Conservation (phyloP, 192 early-diverging fungal genomes). For the Gonapodya prolifera region DNA sequence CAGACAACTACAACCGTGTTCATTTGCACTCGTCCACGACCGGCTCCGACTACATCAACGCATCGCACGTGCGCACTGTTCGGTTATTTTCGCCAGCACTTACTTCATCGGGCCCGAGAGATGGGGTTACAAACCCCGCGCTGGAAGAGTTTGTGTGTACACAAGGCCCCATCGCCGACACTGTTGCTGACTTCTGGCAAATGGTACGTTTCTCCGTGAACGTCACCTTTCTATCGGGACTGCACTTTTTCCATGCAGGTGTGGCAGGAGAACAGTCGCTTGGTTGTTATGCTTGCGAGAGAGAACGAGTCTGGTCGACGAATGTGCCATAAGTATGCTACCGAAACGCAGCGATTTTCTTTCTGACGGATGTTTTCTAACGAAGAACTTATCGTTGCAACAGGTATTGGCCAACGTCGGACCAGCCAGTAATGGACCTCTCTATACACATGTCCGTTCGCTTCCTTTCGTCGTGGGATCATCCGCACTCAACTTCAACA, state of each 20-base stretch:
- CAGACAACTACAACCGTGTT: constrained; percentile 22
- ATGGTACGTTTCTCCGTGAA: background rate
- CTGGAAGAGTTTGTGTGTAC: constrained; percentile 1
- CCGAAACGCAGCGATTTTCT: no score
- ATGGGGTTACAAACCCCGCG: background rate
- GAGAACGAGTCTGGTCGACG: constrained; percentile 53
- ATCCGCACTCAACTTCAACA: background rate
- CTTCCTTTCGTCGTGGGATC: background rate
- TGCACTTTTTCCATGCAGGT: background rate
- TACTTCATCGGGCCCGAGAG: background rate
- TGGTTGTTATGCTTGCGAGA: background rate
- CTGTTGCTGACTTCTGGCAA: constrained; percentile 5
- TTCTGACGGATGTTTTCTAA: no score
- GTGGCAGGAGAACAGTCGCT: background rate
- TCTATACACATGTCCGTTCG: background rate
- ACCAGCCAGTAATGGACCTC: background rate
- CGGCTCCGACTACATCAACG: constrained; percentile 27
- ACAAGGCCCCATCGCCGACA: constrained; percentile 1
- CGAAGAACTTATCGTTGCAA: no score
- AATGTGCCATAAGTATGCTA: constrained; percentile 75
- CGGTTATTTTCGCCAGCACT: constrained; percentile 11
- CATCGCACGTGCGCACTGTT: constrained; percentile 12
- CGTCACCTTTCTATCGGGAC: background rate
- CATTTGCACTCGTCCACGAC: background rate
- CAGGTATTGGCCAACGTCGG: background rate